A percentile compares a stretch with the other conserved stretches of the same genome.
These are phyloP conservation scores for Saccharomyces uvarum DNA, from an alignment of 1,139 yeast species.

Conservation along the genomic window DNA sequence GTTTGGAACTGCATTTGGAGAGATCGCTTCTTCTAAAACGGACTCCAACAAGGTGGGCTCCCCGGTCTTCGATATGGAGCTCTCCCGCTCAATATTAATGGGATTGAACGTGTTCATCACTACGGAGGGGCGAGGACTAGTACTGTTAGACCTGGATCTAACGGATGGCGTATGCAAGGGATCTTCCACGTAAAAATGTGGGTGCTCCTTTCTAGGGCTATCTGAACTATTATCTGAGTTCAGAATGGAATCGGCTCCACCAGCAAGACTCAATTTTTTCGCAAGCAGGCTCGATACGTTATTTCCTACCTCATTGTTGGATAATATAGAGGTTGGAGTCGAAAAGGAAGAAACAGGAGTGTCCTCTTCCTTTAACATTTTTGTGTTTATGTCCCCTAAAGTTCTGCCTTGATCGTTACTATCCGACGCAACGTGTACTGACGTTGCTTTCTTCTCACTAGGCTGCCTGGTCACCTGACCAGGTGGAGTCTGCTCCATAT, in stretches of 20 bases:
- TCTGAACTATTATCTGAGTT: background rate
- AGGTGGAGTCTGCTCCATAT: background rate
- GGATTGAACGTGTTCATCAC: conserved; percentile 5
- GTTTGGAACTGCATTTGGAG: conserved; percentile 6
- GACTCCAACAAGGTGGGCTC: conserved; percentile 13
- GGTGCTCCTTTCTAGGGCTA: conserved; percentile 45
- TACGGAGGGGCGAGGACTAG: conserved; percentile 22
- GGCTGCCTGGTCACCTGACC: conserved; percentile 17
- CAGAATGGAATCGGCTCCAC: conserved; percentile 1
- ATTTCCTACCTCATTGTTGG: background rate
- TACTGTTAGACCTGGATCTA: conserved; percentile 34
- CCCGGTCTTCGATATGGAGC: conserved; percentile 2
- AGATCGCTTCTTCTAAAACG: conserved; percentile 16
- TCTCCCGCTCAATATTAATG: conserved; percentile 5
- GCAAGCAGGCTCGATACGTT: background rate
- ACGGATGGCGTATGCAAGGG: conserved; percentile 42
- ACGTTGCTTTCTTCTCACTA: conserved; percentile 40
- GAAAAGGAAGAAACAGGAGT: background rate
- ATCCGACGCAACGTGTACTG: background rate
- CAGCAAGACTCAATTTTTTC: background rate
- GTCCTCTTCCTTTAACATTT: conserved; percentile 2
- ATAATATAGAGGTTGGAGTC: background rate
- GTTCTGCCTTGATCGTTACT: background rate
- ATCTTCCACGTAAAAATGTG: conserved; percentile 74
- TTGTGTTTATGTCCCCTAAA: conserved; percentile 1